Evolutionary conservation across 2,329 filamentous ascomycete species (phyloP).

Genomic region (Claviceps fusiformis): DNA sequence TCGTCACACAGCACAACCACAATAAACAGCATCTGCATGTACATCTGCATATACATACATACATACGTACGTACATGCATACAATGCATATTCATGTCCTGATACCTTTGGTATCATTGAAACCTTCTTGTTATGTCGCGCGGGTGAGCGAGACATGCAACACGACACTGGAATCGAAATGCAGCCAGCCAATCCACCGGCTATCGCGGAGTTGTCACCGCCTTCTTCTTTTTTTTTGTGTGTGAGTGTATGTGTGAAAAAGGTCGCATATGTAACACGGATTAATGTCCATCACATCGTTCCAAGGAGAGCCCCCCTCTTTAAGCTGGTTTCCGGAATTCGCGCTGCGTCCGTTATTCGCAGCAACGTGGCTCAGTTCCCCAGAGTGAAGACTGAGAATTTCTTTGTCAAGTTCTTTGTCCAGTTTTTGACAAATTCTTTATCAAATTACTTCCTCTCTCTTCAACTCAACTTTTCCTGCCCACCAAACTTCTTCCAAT

Average conservation of each 20-base stretch:
- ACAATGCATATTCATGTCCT: too few species aligned
- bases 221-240: too few species aligned
- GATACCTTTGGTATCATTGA: neutral
- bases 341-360: neutral
- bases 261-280: neutral
- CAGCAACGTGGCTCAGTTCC: neutral
- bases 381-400: neutral
- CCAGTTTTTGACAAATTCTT: too few species aligned
- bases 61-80: neutral
- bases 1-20: neutral
- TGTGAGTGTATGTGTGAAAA: neutral
- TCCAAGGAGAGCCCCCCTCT: too few species aligned
- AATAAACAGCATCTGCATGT: too few species aligned
- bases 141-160: neutral
- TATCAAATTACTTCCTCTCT: too few species aligned
- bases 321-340: too few species aligned
- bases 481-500: neutral
- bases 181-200: neutral
- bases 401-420: too few species aligned
- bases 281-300: neutral
- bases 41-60: neutral
- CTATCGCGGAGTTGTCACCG: neutral
- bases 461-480: neutral
- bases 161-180: neutral
- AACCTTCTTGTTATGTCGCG: neutral